Conservation (phyloP, 2,329 filamentous ascomycete species). For the Piedraia hortae region DNA sequence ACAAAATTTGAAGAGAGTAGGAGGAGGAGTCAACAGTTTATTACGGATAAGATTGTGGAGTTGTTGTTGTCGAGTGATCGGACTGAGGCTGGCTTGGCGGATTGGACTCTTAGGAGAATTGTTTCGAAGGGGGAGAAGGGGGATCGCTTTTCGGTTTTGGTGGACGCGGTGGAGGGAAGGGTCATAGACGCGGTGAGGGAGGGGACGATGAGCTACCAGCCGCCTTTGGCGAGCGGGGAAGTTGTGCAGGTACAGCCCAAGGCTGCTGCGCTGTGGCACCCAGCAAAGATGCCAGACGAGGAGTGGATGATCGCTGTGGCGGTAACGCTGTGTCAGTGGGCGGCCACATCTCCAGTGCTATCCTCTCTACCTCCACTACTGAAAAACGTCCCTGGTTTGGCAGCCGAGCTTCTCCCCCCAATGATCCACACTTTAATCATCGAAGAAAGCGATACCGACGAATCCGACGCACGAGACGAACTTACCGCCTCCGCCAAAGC, state of each 20-base stretch:
- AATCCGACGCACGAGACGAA: conserved; percentile 28
- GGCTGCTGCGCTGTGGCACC: conserved; percentile 3
- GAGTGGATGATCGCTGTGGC: conserved; percentile 8
- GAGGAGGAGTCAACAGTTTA: conserved; percentile 8
- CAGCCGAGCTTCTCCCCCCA: conserved; percentile 41
- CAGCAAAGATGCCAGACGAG: conserved; percentile 3
- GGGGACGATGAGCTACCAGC: conserved; percentile 8
- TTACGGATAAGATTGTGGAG: conserved; percentile 12
- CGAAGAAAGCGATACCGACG: conserved; percentile 31
- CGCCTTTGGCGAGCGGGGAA: conserved; percentile 3
- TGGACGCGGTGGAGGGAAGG: conserved; percentile 5
- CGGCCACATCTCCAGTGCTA: conserved; percentile 38
- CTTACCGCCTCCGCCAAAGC: conserved; percentile 37
- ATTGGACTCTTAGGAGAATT: conserved; percentile 12
- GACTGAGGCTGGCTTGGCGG: conserved; percentile 18
- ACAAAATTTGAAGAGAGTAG: background rate
- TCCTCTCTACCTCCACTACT: conserved; percentile 40
- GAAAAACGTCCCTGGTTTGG: conserved; percentile 36
- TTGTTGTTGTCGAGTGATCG: conserved; percentile 9
- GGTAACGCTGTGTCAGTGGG: conserved; percentile 20
- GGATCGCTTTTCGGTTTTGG: conserved; percentile 5
- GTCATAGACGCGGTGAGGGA: conserved; percentile 6
- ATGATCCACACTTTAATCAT: conserved; percentile 59
- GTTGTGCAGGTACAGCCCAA: background rate
- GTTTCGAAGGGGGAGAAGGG: no score